phyloP scores from a whole-genome alignment of 768 basidiomycete genomes.

The Boletus vinaceobasis region DNA sequence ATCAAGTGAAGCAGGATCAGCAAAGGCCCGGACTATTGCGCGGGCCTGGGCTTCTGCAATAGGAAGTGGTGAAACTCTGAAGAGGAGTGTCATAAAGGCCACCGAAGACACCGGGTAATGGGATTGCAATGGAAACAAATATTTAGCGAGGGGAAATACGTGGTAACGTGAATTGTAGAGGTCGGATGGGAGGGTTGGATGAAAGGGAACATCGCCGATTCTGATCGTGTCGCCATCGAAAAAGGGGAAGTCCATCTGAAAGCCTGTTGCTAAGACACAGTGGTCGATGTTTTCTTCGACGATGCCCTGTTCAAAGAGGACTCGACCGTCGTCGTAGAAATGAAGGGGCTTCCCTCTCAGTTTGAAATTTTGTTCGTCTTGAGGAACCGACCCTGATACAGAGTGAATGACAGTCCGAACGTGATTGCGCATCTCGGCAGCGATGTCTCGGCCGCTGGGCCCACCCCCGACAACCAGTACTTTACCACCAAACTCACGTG shows the following conservation, averaged over 20 bases:
- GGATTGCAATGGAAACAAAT: conserved; percentile 61
- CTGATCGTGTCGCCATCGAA: conserved; percentile 39
- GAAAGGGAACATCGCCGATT: conserved; percentile 38
- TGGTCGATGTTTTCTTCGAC: conserved; percentile 53
- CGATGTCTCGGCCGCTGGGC: conserved; percentile 70
- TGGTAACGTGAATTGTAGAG: conserved; percentile 64
- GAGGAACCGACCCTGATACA: conserved; percentile 33
- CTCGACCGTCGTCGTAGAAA: conserved; percentile 43
- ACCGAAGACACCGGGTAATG: conserved; percentile 46
- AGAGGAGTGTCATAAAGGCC: conserved; percentile 63
- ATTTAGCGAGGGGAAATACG: conserved; percentile 68
- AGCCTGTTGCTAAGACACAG: conserved; percentile 77
- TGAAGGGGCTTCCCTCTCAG: conserved; percentile 41
- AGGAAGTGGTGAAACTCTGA: conserved; percentile 68
- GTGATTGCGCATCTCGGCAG: conserved; percentile 48
- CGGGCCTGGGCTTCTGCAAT: conserved; percentile 75
- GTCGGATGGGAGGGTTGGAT: conserved; percentile 46
- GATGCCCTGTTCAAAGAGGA: conserved; percentile 59
- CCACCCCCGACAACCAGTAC: conserved; percentile 51
- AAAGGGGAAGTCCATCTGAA: conserved; percentile 63
- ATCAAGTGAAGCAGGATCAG: conserved; percentile 49
- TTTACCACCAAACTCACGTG: conserved; percentile 35
- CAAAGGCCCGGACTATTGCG: conserved; percentile 55
- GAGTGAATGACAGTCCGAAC: conserved; percentile 56
- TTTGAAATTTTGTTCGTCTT: conserved; percentile 36